phyloP scores from a whole-genome alignment of 306 rosid species.

The Senna tora region DNA sequence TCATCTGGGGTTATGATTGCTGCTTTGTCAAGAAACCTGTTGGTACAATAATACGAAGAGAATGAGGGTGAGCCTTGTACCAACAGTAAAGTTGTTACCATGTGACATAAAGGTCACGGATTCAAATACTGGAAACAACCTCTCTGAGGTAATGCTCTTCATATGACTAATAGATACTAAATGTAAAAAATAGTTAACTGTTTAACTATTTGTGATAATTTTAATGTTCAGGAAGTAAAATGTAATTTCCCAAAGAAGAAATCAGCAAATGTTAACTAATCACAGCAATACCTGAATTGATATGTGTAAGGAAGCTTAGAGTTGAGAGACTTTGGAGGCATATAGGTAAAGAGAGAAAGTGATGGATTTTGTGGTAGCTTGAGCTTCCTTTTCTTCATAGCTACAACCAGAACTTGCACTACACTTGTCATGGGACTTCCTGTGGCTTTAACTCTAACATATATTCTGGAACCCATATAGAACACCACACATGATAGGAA shows the following conservation, averaged over 20 bases:
- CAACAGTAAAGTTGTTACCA: no score
- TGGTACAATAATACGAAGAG: no score
- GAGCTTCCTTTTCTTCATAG: slow-evolving; percentile 51
- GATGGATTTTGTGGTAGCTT: slow-evolving; percentile 48
- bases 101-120: no score
- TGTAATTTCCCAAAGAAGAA: background rate
- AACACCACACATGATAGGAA: slow-evolving; percentile 48
- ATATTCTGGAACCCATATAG: slow-evolving; percentile 54
- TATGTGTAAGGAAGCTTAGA: slow-evolving; percentile 53
- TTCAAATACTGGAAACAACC: no score
- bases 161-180: no score
- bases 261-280: background rate
- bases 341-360: slow-evolving; percentile 48
- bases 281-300: slow-evolving; percentile 62
- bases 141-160: no score
- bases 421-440: slow-evolving; percentile 65
- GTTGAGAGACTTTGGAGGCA: slow-evolving; percentile 50
- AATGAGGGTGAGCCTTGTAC: no score
- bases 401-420: slow-evolving; percentile 53
- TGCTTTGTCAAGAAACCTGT: slow-evolving; percentile 63
- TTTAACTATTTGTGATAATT: no score
- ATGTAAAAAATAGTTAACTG: no score
- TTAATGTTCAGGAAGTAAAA: no score
- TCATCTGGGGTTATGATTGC: slow-evolving; percentile 51
- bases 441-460: slow-evolving; percentile 56